Evolutionary conservation across 2,329 filamentous ascomycete species (phyloP), one percentile per base, ranked within the genome.

Genomic region (Mycosphaerella arachidis): DNA sequence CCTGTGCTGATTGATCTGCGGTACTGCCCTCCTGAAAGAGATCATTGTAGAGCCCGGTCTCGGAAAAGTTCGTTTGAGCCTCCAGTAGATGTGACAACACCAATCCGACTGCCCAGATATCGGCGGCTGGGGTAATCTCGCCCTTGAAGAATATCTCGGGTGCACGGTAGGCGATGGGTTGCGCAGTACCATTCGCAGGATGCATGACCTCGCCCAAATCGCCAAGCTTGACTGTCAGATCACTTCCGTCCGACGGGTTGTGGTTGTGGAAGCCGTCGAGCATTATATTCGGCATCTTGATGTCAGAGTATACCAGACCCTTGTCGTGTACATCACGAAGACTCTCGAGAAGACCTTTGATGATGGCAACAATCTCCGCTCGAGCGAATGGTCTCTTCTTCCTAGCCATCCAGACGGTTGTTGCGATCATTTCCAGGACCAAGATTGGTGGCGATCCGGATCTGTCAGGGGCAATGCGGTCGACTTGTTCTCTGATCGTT

Each of bases 261-360:
- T 59, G 46, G 12, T 56, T 35, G 53, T 66, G 55, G 58, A 71
- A 71, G 50, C 68, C 68, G 48, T 64, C 64, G 31, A 71, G 31
- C 63, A 71, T 66, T 53, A 71, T 63, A 52, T 71, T 71, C 20
- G 69, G 63, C 63, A 69, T 68, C 61, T 71, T 71, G 20, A 71
- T 48, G 31, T 71, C 69, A 7, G 65, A 67, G 40, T 71, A 71
- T 9, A 70, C 68, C n/a, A 70, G 56, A 4, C 68, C 66, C 24
- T 67, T 58, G 4, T 59, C 62, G 48, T 71, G 69, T 6, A 71
- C 57, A 4, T 67, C 65, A 24, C 57, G 46, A 10, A 71, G 59
- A 7, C 67, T 68, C 12, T 64, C 53, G 8, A 71, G 58, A n/a
- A 66, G 63, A 20, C 60, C 61, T 35, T 62, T 63, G 16, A 63